A percentile compares a stretch with the other conserved stretches of the same genome.
These are phyloP conservation scores for Lipomyces yamanashiensis DNA, from an alignment of 805 yeast species.

Conservation along the genomic window DNA sequence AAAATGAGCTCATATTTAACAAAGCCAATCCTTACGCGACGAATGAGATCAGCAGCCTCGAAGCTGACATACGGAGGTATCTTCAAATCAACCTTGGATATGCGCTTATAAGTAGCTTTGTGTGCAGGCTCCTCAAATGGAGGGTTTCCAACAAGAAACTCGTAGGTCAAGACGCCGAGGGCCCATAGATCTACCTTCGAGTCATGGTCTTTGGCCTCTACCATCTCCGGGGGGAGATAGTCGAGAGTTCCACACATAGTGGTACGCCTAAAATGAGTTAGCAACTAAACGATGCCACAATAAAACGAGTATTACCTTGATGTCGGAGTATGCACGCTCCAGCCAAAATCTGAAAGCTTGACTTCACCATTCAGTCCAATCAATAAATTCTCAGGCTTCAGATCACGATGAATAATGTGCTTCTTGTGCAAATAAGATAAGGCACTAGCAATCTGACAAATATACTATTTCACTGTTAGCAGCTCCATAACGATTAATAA, in stretches of 20 bases:
- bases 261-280: constrained; percentile 52
- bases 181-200: constrained; percentile 89
- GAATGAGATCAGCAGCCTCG: constrained; percentile 79
- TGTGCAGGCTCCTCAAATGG: constrained; percentile 90
- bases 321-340: constrained; percentile 78
- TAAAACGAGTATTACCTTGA: constrained; percentile 37
- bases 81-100: constrained; percentile 72
- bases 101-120: constrained; percentile 73
- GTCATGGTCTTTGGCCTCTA: constrained; percentile 79
- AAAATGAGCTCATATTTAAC: neutral
- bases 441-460: constrained; percentile 82
- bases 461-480: constrained; percentile 52
- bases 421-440: constrained; percentile 76
- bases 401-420: constrained; percentile 86
- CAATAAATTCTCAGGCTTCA: constrained; percentile 91
- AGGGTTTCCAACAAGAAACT: constrained; percentile 83
- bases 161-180: constrained; percentile 83
- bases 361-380: constrained; percentile 75
- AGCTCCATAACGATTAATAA: neutral
- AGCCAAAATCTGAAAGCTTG: constrained; percentile 92
- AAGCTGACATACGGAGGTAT: constrained; percentile 72
- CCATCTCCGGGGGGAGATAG: constrained; percentile 94
- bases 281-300: neutral
- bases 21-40: constrained; percentile 41
- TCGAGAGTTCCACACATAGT: constrained; percentile 96